These are phyloP conservation scores for Kernera saxatilis DNA, from an alignment of 345 rosid species.

Conservation along the genomic window DNA sequence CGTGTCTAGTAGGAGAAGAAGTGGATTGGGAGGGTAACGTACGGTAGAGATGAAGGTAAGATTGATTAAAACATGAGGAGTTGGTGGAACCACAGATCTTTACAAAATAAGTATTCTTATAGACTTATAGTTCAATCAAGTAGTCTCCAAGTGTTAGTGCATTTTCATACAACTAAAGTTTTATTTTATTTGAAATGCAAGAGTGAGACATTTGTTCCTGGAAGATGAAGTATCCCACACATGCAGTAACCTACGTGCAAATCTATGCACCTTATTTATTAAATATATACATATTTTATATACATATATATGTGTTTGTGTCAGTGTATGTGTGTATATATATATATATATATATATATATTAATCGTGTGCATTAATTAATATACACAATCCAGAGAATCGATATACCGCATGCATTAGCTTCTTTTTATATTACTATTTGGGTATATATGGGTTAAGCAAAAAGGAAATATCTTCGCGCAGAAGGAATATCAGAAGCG, in stretches of 20 bases:
- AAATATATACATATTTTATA: neutral
- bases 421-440: conserved; percentile 10
- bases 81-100: conserved; percentile 28
- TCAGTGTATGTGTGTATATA: neutral
- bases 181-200: conserved; percentile 8
- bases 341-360: neutral
- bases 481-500: conserved; percentile 36
- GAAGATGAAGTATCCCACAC: conserved; percentile 29
- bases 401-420: conserved; percentile 25
- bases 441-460: neutral
- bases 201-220: conserved; percentile 32
- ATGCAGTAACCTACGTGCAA: conserved; percentile 33
- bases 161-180: neutral
- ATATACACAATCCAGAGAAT: neutral
- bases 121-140: conserved; percentile 18
- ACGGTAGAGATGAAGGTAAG: conserved; percentile 23
- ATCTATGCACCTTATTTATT: conserved; percentile 16
- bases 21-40: conserved; percentile 19
- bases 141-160: conserved; percentile 9
- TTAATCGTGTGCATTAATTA: neutral
- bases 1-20: conserved; percentile 18
- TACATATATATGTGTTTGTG: neutral
- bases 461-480: conserved; percentile 18
- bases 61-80: conserved; percentile 22
- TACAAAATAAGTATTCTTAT: neutral